These are phyloP conservation scores for Bipolaris cookei DNA, from an alignment of 2,329 filamentous ascomycete genomes.

Conservation along the genomic window DNA sequence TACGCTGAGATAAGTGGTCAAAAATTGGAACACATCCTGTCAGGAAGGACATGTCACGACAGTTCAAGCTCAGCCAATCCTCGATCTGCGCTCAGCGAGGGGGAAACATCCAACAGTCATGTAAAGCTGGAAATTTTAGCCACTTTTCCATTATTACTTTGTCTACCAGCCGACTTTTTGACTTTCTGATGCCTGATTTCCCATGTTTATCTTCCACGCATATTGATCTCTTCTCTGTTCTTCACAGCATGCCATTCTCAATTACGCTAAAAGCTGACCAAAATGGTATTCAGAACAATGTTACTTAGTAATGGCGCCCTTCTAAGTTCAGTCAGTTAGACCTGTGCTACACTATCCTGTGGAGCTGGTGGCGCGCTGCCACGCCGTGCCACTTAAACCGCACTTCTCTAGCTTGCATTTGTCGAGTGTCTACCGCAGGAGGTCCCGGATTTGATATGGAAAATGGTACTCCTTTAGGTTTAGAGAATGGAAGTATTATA, in stretches of 20 bases:
- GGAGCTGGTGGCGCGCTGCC: constrained; percentile 8
- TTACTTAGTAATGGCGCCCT: constrained; percentile 2
- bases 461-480: constrained; percentile 3
- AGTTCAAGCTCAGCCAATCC: constrained; percentile 4
- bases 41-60: constrained; percentile 7
- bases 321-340: constrained; percentile 4
- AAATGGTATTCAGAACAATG: not conserved
- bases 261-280: not conserved
- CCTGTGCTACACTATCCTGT: constrained; percentile 3
- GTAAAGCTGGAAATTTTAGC: not conserved
- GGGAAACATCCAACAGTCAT: constrained; percentile 1
- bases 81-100: constrained; percentile 1
- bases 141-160: not conserved
- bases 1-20: constrained; percentile 1
- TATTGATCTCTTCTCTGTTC: not conserved
- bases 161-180: not conserved
- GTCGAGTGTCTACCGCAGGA: not conserved
- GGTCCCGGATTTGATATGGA: constrained; percentile 12
- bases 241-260: not conserved
- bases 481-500: too few species aligned
- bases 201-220: not conserved
- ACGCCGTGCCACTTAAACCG: constrained; percentile 8
- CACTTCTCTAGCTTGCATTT: constrained; percentile 7
- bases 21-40: not conserved
- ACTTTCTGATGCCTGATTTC: not conserved